Conservation (phyloP, 106 monocot genomes). For the Dioscorea alata region DNA sequence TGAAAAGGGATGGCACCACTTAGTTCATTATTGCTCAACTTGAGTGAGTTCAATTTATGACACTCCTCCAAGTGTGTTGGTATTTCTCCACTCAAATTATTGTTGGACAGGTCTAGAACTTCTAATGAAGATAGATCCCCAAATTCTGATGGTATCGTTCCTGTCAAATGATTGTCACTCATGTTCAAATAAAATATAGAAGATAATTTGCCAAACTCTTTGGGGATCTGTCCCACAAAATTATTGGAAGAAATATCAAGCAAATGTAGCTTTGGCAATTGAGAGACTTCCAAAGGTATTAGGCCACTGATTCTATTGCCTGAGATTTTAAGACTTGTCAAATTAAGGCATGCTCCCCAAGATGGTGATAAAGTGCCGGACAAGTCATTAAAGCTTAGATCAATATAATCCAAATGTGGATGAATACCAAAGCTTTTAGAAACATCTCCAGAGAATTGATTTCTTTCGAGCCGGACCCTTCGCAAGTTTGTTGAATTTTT, state of each 20-base stretch:
- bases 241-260: not conserved
- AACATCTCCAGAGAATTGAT: conserved; percentile 4
- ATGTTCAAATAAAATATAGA: not conserved
- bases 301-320: not conserved
- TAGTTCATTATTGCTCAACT: conserved; percentile 8
- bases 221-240: not conserved
- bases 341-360: conserved; percentile 1
- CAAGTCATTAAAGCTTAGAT: not conserved
- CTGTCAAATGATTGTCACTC: conserved; percentile 10
- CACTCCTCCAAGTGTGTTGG: conserved; percentile 5
- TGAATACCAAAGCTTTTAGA: conserved; percentile 1
- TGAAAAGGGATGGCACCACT: conserved; percentile 17
- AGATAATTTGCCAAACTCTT: not conserved
- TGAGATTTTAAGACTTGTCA: not conserved
- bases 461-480: not conserved
- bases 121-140: not conserved
- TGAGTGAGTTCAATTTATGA: not conserved
- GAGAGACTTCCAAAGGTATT: not conserved
- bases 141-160: conserved; percentile 9
- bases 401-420: not conserved
- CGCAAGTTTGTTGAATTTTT: not conserved
- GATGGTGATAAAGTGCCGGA: not conserved
- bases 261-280: not conserved
- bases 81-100: not conserved
- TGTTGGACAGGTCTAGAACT: no score